A percentile compares a stretch with the other conserved stretches of the same genome.
These are phyloP conservation scores for Aspergillus baeticus DNA, from an alignment of 495 filamentous ascomycete genomes.

Conservation along the genomic window DNA sequence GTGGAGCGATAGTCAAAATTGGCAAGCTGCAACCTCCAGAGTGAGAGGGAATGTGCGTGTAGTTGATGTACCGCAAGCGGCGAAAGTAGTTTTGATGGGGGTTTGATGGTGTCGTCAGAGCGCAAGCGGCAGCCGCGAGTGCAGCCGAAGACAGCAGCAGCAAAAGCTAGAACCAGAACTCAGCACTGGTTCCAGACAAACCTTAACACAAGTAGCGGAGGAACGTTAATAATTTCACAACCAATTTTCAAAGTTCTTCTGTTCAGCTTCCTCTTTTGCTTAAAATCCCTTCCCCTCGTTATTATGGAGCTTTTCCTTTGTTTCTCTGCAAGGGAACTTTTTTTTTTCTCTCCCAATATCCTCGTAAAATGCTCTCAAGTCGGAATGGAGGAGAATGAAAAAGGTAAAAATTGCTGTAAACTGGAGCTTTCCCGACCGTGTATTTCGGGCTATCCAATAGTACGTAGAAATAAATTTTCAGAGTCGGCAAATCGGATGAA, in stretches of 20 bases:
- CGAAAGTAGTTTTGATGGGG: conserved; percentile 8
- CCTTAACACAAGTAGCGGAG: conserved; percentile 30
- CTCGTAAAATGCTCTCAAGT: conserved; percentile 10
- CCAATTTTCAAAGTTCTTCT: conserved; percentile 10
- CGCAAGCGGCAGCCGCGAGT: conserved; percentile 31
- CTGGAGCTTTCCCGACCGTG: conserved; percentile 13
- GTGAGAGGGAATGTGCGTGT: not conserved
- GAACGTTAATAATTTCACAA: conserved; percentile 8
- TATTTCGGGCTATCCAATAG: conserved; percentile 13
- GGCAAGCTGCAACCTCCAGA: conserved; percentile 7
- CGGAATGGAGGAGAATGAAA: not conserved
- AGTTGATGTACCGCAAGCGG: conserved; percentile 17
- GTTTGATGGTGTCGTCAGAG: conserved; percentile 35
- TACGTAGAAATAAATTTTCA: not conserved
- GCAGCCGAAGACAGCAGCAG: conserved; percentile 10
- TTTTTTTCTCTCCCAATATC: not conserved
- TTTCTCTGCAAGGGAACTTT: not conserved
- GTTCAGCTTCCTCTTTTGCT: conserved; percentile 5
- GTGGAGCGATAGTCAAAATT: conserved; percentile 14
- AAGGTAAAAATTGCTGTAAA: not conserved
- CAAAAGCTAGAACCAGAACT: conserved; percentile 12
- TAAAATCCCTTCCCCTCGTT: conserved; percentile 1
- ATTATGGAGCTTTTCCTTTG: conserved; percentile 9
- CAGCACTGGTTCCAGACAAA: conserved; percentile 36
- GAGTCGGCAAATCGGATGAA: conserved; percentile 10